A percentile compares a stretch with the other conserved stretches of the same genome.
Conservation (phyloP, 192 early-diverging fungal genomes). For the Umbelopsis sp. region DNA sequence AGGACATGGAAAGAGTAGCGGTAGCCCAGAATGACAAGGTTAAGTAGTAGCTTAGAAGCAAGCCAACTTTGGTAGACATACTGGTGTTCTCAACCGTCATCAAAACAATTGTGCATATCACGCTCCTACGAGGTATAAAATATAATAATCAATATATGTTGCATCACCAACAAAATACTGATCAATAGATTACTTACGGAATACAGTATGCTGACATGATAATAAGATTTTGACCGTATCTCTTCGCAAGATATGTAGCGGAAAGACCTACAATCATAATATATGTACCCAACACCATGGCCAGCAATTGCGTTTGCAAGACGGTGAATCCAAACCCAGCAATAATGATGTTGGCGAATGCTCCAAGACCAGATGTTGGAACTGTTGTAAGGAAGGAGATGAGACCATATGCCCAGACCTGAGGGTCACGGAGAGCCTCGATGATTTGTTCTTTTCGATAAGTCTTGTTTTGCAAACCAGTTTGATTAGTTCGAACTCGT, state of each 20-base stretch:
- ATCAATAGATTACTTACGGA: conserved; percentile 11
- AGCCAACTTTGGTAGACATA: conserved; percentile 18
- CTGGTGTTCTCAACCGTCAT: conserved; percentile 23
- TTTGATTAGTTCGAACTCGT: conserved; percentile 22
- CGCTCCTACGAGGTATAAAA: conserved; percentile 5
- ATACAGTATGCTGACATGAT: conserved; percentile 22
- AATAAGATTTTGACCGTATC: conserved; percentile 9
- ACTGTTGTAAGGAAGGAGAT: conserved; percentile 21
- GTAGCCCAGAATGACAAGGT: conserved; percentile 25
- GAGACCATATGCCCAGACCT: conserved; percentile 23
- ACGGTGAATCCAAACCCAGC: conserved; percentile 23
- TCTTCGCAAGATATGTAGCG: conserved; percentile 20
- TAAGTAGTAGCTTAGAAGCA: conserved; percentile 21
- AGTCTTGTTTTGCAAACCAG: conserved; percentile 12
- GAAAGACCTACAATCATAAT: conserved; percentile 16
- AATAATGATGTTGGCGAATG: conserved; percentile 26
- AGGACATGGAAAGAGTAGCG: conserved; percentile 19
- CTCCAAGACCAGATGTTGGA: conserved; percentile 20
- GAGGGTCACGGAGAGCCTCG: conserved; percentile 19
- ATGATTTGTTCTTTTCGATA: conserved; percentile 24
- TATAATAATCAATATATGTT: background rate
- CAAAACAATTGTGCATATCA: conserved; percentile 21
- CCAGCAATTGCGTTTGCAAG: conserved; percentile 22
- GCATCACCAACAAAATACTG: no score
- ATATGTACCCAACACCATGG: conserved; percentile 23